A percentile compares a stretch with the other conserved stretches of the same genome.
Conservation (phyloP, 1,284 basidiomycete genomes). For the Cutaneotrichosporon dermatis region DNA sequence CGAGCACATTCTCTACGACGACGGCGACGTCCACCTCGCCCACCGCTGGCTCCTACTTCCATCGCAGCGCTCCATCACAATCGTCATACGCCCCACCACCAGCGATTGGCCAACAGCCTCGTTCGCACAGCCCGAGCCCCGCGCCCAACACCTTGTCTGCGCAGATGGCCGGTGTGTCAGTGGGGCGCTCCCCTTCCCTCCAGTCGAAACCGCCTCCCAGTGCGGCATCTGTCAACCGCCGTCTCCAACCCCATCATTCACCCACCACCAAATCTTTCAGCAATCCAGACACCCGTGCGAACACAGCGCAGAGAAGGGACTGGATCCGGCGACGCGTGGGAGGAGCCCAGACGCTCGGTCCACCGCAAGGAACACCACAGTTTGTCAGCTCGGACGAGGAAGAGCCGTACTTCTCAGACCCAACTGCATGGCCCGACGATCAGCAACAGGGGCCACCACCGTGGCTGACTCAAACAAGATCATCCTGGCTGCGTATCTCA, state of each 20-base stretch:
- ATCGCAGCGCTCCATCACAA: background rate
- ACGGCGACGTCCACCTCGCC: background rate
- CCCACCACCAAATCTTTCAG: background rate
- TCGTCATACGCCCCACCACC: background rate
- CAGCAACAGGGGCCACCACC: no score
- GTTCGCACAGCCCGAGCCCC: background rate
- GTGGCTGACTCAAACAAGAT: slow-evolving; percentile 62
- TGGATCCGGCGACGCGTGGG: no score
- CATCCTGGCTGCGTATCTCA: slow-evolving; percentile 83
- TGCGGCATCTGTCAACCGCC: slow-evolving; percentile 10
- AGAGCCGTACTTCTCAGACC: slow-evolving; percentile 33
- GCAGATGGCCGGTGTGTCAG: slow-evolving; percentile 6
- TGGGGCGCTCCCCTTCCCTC: slow-evolving; percentile 4
- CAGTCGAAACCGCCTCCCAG: slow-evolving; percentile 3
- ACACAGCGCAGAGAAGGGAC: background rate
- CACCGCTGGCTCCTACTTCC: background rate
- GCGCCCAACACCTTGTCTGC: background rate
- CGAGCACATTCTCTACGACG: slow-evolving; percentile 16
- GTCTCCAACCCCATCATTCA: slow-evolving; percentile 7
- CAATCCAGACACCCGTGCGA: background rate
- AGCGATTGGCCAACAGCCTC: background rate
- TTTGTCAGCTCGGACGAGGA: slow-evolving; percentile 32
- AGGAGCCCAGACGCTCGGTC: slow-evolving; percentile 4
- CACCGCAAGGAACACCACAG: slow-evolving; percentile 4
- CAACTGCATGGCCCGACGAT: background rate